Evolutionary conservation across 2,329 filamentous ascomycete species (phyloP).

Genomic region (Penicillium sp.): DNA sequence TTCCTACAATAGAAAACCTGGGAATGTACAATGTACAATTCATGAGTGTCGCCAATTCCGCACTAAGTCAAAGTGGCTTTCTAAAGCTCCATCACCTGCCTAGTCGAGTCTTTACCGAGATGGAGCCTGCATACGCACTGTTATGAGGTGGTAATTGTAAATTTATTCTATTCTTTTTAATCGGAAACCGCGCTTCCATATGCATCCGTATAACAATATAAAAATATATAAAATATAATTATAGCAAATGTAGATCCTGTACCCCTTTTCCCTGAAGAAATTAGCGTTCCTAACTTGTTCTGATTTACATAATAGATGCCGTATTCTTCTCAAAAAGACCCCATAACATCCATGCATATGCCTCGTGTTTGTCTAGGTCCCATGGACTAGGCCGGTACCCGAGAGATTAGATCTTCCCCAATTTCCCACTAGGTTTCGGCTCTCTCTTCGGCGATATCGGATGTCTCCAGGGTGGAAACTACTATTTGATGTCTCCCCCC

Average conservation of each 20-base stretch:
- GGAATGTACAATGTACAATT: not conserved
- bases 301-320: not conserved
- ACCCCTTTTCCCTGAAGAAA: not conserved
- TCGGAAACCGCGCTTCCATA: not conserved
- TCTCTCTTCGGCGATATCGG: conserved; percentile 4
- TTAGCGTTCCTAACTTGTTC: not conserved
- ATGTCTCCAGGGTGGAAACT: not conserved
- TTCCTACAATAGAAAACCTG: not conserved
- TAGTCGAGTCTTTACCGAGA: conserved; percentile 7
- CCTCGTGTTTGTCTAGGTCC: not conserved
- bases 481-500: too few relatives aligned
- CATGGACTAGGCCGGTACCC: not conserved
- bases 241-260: not conserved
- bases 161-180: not conserved
- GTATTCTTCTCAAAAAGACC: not conserved
- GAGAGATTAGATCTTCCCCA: conserved; percentile 9
- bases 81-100: conserved; percentile 3
- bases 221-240: not conserved
- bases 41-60: not conserved
- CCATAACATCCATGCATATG: not conserved
- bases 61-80: not conserved
- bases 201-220: not conserved
- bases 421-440: not conserved
- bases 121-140: conserved; percentile 4
- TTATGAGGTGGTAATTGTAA: not conserved